Conservation (phyloP, 148 eudicot genomes). For the Persicaria tinctoria region DNA sequence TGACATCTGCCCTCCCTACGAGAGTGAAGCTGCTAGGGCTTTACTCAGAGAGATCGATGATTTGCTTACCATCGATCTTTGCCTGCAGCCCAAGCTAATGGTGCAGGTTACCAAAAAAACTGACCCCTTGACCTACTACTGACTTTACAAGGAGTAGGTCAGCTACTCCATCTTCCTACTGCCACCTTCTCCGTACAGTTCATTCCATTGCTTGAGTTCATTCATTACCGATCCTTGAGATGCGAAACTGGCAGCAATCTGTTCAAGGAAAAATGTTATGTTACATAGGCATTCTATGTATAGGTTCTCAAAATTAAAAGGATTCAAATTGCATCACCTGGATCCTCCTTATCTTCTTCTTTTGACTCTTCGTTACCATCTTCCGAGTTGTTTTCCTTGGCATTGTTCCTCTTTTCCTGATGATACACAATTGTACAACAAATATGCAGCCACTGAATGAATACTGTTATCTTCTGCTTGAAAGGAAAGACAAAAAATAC, state of each 20-base stretch:
- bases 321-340: conserved; percentile 39
- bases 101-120: too few relatives aligned
- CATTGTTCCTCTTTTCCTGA: conserved; percentile 51
- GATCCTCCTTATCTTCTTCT: conserved; percentile 38
- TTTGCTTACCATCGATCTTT: background rate
- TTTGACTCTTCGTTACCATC: conserved; percentile 24
- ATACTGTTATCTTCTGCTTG: too few relatives aligned
- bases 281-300: too few relatives aligned
- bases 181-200: conserved; percentile 90
- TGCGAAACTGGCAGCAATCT: conserved; percentile 94
- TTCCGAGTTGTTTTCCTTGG: conserved; percentile 19
- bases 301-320: too few relatives aligned
- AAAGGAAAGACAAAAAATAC: too few relatives aligned
- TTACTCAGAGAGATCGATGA: background rate
- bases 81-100: background rate
- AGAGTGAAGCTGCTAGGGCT: background rate
- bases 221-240: conserved; percentile 72
- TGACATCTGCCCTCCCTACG: background rate
- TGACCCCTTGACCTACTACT: too few relatives aligned
- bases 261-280: conserved; percentile 6
- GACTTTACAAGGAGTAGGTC: conserved; percentile 64
- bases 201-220: conserved; percentile 91
- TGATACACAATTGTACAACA: conserved; percentile 12
- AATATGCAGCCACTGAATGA: background rate
- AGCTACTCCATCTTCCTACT: conserved; percentile 84